Evolutionary conservation across 345 rosid species (phyloP).

Genomic region (Populus pruinosa): DNA sequence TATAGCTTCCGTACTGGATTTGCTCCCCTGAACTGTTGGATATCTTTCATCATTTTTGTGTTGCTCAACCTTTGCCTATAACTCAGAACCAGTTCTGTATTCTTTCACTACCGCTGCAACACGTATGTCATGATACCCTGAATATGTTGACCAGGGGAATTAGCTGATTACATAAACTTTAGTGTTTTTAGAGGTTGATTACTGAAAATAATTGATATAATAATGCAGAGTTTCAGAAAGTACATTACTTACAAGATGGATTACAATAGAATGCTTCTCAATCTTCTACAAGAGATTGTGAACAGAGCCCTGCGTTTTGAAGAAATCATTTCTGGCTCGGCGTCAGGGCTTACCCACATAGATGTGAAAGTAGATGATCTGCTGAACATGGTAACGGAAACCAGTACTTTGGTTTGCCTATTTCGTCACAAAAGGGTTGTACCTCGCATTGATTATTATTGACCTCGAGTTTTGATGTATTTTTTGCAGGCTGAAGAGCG

Average conservation of each 20-base stretch:
- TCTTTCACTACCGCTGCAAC: too few relatives aligned
- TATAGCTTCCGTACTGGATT: too few relatives aligned
- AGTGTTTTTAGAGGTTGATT: neutral
- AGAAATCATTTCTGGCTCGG: constrained; percentile 73
- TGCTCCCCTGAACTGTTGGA: too few relatives aligned
- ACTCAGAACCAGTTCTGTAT: too few relatives aligned
- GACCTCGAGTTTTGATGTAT: neutral
- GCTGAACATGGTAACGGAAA: constrained; percentile 54
- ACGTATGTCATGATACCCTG: too few relatives aligned
- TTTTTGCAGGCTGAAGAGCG: constrained; percentile 71
- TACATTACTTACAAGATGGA: constrained; percentile 92
- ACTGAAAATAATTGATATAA: neutral
- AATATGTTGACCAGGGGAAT: neutral
- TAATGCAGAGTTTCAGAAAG: constrained; percentile 82
- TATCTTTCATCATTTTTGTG: too few relatives aligned
- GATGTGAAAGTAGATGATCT: constrained; percentile 78
- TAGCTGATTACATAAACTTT: neutral
- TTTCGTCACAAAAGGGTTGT: neutral
- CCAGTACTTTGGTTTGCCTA: neutral
- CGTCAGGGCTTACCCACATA: constrained; percentile 49
- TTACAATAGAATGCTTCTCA: constrained; percentile 71
- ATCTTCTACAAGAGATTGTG: constrained; percentile 74
- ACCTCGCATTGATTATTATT: constrained; percentile 3
- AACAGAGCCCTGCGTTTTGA: constrained; percentile 78
- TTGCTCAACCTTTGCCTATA: too few relatives aligned